These are phyloP conservation scores for Jackrogersella minutella DNA, from an alignment of 495 filamentous ascomycete species.

Conservation along the genomic window DNA sequence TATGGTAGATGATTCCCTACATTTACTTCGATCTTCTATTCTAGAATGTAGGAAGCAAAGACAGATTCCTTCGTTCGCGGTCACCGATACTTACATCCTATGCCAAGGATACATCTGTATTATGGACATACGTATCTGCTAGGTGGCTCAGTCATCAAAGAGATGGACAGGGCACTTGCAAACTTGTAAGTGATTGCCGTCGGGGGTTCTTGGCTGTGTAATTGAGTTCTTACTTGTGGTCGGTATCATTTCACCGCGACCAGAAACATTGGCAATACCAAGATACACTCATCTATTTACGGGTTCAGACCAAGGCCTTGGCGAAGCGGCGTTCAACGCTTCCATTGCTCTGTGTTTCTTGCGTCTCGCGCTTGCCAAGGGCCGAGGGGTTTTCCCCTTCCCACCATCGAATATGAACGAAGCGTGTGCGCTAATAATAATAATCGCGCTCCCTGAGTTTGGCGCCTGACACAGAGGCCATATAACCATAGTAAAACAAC, in stretches of 20 bases:
- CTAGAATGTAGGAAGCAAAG: conserved; percentile 31
- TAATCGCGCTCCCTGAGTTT: conserved; percentile 4
- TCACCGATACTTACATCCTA: conserved; percentile 15
- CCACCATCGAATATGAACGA: conserved; percentile 23
- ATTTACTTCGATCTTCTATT: conserved; percentile 20
- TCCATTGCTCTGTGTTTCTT: conserved; percentile 15
- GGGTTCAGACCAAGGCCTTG: conserved; percentile 38
- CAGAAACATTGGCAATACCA: conserved; percentile 43
- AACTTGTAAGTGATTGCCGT: conserved; percentile 32
- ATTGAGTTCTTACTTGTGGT: conserved; percentile 28
- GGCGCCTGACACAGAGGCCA: conserved; percentile 12
- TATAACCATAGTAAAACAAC: conserved; percentile 1
- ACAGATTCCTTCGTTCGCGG: neutral
- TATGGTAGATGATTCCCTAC: conserved; percentile 9
- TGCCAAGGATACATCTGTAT: conserved; percentile 28
- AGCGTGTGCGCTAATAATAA: conserved; percentile 30
- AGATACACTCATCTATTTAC: conserved; percentile 38
- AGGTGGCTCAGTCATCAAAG: conserved; percentile 16
- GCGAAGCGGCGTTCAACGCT: conserved; percentile 20
- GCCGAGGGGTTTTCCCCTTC: conserved; percentile 13
- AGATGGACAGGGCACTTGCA: conserved; percentile 20
- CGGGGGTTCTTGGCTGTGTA: conserved; percentile 33
- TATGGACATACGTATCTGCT: conserved; percentile 16
- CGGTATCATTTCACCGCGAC: conserved; percentile 24
- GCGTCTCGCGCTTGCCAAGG: conserved; percentile 25